Conservation (phyloP, 495 filamentous ascomycete species). For the Xanthoparmelia taractica region DNA sequence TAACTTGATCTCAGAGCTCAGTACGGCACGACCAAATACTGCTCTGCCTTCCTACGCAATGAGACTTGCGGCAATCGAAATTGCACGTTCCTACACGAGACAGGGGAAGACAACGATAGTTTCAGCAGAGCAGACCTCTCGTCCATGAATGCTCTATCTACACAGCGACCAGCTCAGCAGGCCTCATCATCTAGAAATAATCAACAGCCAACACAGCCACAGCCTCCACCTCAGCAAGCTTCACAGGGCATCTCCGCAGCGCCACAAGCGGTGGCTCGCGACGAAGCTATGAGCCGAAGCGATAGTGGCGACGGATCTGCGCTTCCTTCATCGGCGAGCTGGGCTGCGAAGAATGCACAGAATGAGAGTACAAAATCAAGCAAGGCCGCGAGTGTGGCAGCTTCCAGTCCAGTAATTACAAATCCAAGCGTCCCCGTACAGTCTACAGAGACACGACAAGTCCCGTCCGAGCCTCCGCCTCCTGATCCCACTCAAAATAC, state of each 20-base stretch:
- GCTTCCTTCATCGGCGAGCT: slow-evolving; percentile 84
- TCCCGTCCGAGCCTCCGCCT: slow-evolving; percentile 26
- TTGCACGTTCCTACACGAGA: slow-evolving; percentile 97
- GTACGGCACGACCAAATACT: slow-evolving; percentile 98
- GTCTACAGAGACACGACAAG: slow-evolving; percentile 34
- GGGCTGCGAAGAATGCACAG: slow-evolving; percentile 73
- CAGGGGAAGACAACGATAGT: slow-evolving; percentile 92
- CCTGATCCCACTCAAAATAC: slow-evolving; percentile 23
- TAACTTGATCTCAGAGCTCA: slow-evolving; percentile 59
- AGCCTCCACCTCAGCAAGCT: slow-evolving; percentile 41
- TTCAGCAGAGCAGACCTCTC: slow-evolving; percentile 93
- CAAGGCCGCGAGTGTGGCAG: slow-evolving; percentile 66
- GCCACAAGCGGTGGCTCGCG: slow-evolving; percentile 63
- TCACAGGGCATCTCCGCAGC: slow-evolving; percentile 41
- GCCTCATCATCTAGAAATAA: slow-evolving; percentile 22
- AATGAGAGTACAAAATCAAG: slow-evolving; percentile 64
- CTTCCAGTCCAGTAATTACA: slow-evolving; percentile 69
- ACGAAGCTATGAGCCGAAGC: slow-evolving; percentile 55
- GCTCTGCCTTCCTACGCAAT: slow-evolving; percentile 88
- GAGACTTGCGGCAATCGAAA: slow-evolving; percentile 89
- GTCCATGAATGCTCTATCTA: slow-evolving; percentile 81
- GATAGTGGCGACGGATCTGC: slow-evolving; percentile 68
- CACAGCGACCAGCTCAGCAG: slow-evolving; percentile 56
- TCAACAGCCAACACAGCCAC: slow-evolving; percentile 39
- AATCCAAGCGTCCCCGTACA: slow-evolving; percentile 50